phyloP scores from a whole-genome alignment of 495 filamentous ascomycete genomes.

The Recurvomyces mirabilis region DNA sequence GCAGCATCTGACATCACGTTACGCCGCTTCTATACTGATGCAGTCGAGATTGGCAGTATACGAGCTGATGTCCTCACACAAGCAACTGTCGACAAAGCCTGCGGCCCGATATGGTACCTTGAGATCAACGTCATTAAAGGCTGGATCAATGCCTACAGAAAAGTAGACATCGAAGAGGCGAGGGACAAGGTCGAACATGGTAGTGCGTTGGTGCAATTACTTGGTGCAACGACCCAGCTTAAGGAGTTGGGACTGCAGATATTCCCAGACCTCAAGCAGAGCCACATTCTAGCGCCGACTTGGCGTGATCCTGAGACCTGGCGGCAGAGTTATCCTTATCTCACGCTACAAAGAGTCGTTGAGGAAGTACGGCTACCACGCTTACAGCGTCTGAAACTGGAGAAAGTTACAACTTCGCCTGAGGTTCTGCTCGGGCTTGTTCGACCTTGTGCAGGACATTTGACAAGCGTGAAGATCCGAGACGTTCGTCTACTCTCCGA shows the following conservation, averaged over 20 bases:
- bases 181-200: not conserved
- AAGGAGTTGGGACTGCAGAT: slow-evolving; percentile 16
- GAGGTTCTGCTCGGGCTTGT: slow-evolving; percentile 4
- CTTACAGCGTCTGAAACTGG: slow-evolving; percentile 13
- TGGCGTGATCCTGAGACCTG: not conserved
- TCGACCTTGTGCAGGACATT: not conserved
- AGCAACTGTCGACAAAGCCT: slow-evolving; percentile 2
- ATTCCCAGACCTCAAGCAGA: slow-evolving; percentile 5
- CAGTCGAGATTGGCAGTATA: slow-evolving; percentile 16
- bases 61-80: not conserved
- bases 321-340: slow-evolving; percentile 5
- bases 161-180: not conserved
- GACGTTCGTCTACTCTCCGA: slow-evolving; percentile 14
- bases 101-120: slow-evolving; percentile 9
- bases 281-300: not conserved
- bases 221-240: slow-evolving; percentile 5
- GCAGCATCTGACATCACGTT: not conserved
- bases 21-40: slow-evolving; percentile 19
- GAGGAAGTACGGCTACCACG: not conserved
- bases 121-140: slow-evolving; percentile 14
- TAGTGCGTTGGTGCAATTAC: slow-evolving; percentile 2
- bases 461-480: slow-evolving; percentile 15
- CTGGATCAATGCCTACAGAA: not conserved
- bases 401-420: slow-evolving; percentile 8
- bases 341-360: slow-evolving; percentile 1